phyloP scores from a whole-genome alignment of 805 yeast genomes.

The Candida easanensis region DNA sequence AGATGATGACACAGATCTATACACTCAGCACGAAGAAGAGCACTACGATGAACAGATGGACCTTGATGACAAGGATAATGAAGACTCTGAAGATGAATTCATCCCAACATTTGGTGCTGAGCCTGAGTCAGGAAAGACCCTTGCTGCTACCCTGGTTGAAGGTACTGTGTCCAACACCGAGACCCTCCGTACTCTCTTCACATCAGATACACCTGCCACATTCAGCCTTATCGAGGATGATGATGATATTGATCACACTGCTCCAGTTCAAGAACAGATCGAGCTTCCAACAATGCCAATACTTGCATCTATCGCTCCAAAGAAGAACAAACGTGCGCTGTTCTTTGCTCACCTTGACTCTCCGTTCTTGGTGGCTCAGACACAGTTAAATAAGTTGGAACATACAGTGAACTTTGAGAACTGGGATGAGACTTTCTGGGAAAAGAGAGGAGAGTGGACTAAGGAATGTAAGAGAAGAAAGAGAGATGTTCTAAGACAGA shows the following conservation, averaged over 20 bases:
- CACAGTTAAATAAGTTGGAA: constrained; percentile 62
- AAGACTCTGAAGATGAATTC: constrained; percentile 31
- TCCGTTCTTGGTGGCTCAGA: constrained; percentile 82
- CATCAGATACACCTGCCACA: constrained; percentile 27
- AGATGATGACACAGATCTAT: constrained; percentile 14
- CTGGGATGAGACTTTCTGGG: constrained; percentile 82
- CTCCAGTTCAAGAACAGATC: constrained; percentile 25
- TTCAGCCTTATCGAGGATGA: constrained; percentile 45
- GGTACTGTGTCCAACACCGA: constrained; percentile 51
- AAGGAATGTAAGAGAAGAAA: constrained; percentile 71
- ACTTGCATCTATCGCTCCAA: constrained; percentile 21
- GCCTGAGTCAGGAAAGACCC: background rate
- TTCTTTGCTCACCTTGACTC: constrained; percentile 85
- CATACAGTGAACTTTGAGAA: constrained; percentile 34
- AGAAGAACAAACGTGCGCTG: constrained; percentile 38
- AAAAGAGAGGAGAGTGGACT: constrained; percentile 75
- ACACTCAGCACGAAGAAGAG: background rate
- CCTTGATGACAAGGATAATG: constrained; percentile 10
- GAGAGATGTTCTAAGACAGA: constrained; percentile 66
- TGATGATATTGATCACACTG: constrained; percentile 45
- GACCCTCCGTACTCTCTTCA: constrained; percentile 56
- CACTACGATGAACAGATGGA: constrained; percentile 25
- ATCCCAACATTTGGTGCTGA: constrained; percentile 49
- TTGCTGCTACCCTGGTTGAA: constrained; percentile 14
- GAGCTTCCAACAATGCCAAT: constrained; percentile 21